Percentiles rank a stretch among this genome's conserved stretches.
phyloP scores from a whole-genome alignment of 805 yeast species.

The Komagataella phaffii region DNA sequence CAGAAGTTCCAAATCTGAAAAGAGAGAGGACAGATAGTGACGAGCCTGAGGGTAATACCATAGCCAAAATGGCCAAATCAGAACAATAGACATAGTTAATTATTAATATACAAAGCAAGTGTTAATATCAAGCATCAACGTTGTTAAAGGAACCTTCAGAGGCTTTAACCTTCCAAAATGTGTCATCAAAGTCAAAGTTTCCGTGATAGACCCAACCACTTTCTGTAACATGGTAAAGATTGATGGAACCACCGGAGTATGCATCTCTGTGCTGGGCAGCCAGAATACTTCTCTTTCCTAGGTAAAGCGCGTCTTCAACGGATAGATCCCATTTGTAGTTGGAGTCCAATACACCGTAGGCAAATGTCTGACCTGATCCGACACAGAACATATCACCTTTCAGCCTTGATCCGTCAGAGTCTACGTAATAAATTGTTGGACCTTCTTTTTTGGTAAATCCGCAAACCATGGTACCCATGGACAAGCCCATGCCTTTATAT shows the following conservation, averaged over 20 bases:
- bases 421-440: conserved; percentile 91
- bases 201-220: conserved; percentile 95
- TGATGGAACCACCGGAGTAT: conserved; percentile 92
- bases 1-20: background rate
- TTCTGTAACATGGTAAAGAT: conserved; percentile 86
- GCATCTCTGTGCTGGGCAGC: conserved; percentile 99
- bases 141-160: conserved; percentile 83
- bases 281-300: conserved; percentile 89
- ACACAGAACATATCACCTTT: conserved; percentile 94
- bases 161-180: conserved; percentile 86
- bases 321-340: conserved; percentile 85
- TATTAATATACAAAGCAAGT: background rate
- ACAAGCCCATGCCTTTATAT: conserved; percentile 95
- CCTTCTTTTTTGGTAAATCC: conserved; percentile 94
- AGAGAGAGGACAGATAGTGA: background rate
- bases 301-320: conserved; percentile 85
- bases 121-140: conserved; percentile 32
- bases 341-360: conserved; percentile 94
- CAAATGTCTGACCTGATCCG: conserved; percentile 98
- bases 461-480: conserved; percentile 99
- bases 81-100: background rate
- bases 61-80: background rate
- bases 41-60: background rate
- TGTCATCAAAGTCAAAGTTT: conserved; percentile 80
- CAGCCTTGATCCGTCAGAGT: conserved; percentile 91